Base-by-base conservation (phyloP, 305 asterid species). In the Solanum chacoense region DNA sequence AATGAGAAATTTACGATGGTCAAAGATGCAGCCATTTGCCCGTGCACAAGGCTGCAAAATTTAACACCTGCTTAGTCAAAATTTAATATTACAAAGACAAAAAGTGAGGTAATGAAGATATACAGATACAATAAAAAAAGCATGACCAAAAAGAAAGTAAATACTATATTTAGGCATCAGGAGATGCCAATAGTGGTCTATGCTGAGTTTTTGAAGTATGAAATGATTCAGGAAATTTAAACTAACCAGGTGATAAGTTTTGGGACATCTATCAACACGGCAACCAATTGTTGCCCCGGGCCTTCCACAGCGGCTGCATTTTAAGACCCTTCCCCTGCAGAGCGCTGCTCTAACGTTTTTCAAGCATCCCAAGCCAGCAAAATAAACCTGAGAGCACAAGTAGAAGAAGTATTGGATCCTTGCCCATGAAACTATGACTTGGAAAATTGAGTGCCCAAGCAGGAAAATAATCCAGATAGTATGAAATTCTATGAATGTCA, bases 251-350 rank as follows among this genome's bases (percentile, higher is more conserved):
- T 98, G 99, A 94, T 96, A 98, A 83, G 99, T 98, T 93, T 91
- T 98, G 67, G 99, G 99, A 90, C 99, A 98, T 71, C 99, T 94
- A 92, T 98, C 99, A 90, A 98, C 99, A 89, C 99, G 99, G 89
- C 99, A 98, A 73, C 99, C 99, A 91, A 95, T 96, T 78, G 99
- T 98, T 89, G 99, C 99, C 88, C 99, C 99, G 88, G 98, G 96
- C 93, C 97, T 96, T 92, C 95, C 94, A 90, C 99, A 98, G 63
- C 98, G 98, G 88, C 94, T 96, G 93, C 99, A 98, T 91, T 98
- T 98, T 92, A 96, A 93, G 87, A 92, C 95, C 91, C 96, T 95
- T 93, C 99, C 99, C 88, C 99, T 91, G 93, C 94, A 96, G 86
- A 98, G 98, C 38, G 99, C 99, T 92, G 99, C 98, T 93, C 98